These are phyloP conservation scores for Kingdonia uniflora DNA, from an alignment of 164 flowering plant genomes.

Conservation along the genomic window DNA sequence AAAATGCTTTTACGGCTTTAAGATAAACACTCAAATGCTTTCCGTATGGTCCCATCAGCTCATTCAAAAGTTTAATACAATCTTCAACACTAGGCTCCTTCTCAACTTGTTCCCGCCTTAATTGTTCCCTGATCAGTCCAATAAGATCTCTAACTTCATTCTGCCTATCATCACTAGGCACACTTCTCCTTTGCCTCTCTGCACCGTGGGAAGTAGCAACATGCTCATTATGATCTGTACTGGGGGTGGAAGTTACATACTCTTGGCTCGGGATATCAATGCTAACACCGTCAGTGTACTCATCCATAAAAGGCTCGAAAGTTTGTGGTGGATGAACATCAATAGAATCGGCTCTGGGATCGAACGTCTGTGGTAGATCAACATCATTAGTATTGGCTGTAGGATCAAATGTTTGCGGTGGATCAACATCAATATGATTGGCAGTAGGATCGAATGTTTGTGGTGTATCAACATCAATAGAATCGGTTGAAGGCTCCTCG, in stretches of 20 bases:
- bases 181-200: neutral
- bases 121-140: neutral
- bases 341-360: too few relatives aligned
- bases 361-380: too few relatives aligned
- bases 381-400: too few relatives aligned
- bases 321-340: too few relatives aligned
- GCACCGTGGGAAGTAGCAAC: neutral
- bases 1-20: neutral
- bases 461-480: neutral
- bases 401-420: too few relatives aligned
- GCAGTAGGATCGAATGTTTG: too few relatives aligned
- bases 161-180: neutral
- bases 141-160: constrained; percentile 1
- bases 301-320: too few relatives aligned
- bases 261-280: too few relatives aligned
- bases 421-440: too few relatives aligned
- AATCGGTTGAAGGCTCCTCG: neutral
- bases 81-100: neutral
- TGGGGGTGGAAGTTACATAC: neutral
- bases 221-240: neutral
- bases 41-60: neutral
- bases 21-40: neutral
- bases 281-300: too few relatives aligned
- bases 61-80: neutral
- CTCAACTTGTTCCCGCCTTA: neutral